Base-by-base conservation (phyloP, 2,329 filamentous ascomycete species). In the Aciculosporium take region DNA sequence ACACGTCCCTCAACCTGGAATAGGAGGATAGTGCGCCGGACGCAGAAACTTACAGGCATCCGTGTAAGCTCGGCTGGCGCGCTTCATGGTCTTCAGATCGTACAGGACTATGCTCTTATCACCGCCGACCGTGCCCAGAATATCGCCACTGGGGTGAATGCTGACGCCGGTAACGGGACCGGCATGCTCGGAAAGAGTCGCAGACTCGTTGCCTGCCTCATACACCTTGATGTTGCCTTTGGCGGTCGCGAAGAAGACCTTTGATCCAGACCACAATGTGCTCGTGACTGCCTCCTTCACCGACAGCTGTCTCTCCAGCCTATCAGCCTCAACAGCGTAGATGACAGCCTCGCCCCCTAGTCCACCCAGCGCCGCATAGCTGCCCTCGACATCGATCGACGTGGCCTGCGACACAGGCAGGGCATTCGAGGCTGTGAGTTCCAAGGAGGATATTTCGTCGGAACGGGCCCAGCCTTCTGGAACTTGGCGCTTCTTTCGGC, bases 51-150 rank as follows among this genome's bases (percentile, higher is more conserved):
- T 74, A 91, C 86, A 74, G 48, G 82, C 73, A 60, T 89, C 81
- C 20, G 79, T 82, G 58, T 81, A 91, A 32, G 88, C 76, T 50
- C 89, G 85, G 41, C 80, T 82, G 36, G 88, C 76, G 21, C 79
- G 74, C 53, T 78, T 74, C 55, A 77, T 69, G 4, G 68, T 69
- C 17, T 70, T 61, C 30, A 95, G 61, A 49, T 96, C 86, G 61
- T 96, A 95, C 47, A 96, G 76, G 2, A 88, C 76, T 55, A 94
- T 87, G 60, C 83, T 89, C 74, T 94, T 95, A 60, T 98, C 91
- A 2, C 78, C 74, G 37, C 89, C 88, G 27, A 91, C 83, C 0
- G 89, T 94, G 2, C 84, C 89, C 36, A 95, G 59, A 43, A 98
- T 76, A 40, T 82, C 76, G 30, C 82, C 84, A 49, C 83, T 81